Base-by-base conservation (phyloP, 768 basidiomycete genomes). In the Lentinula raphanica region DNA sequence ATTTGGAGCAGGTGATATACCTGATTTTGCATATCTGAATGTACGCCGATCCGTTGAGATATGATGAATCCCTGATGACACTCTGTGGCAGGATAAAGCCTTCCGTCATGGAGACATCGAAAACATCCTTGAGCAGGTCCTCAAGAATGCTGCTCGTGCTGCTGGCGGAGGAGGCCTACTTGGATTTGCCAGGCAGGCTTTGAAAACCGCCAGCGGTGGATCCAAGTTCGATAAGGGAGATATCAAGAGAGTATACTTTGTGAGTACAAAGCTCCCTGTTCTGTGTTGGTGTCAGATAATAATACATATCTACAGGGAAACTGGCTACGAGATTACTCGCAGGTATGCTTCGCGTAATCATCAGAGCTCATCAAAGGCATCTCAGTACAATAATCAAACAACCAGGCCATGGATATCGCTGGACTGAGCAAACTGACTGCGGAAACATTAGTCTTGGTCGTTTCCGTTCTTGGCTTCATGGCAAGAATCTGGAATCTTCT, bases 41-140 rank as follows among this genome's bases (percentile, higher is more conserved):
- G 84, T 84, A 54, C 56, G 73, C 69, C 21, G 15, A 25, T 19
- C 40, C 8, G 17, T 31, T 27, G 31, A 32, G 13, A 28, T 32
- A 36, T 27, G 15, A 39, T 19, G 25, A 8, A 55, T 55, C 1
- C 15, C 39, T 44, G 39, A 40, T 44, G 15, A 8, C 32, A n/a
- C 19, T 44, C 7, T 44, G 11, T 40, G 13, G 23, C 27, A 55
- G 54, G 83, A 83, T 68, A 88, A 86, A 68, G 87, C 88, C 0
- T 90, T 85, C 70, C 76, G 87, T 51, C 87, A 89, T 74, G 86
- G 87, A 13, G 88, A 90, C 65, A 88, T 89, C 49, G 87, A 89
- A 72, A 81, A 82, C 64, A 77, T 86, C 60, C 78, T 89, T 27
- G 77, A 79, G 35, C 77, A 75, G n/a, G 70, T 87, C 5, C 77